Evolutionary conservation across 768 basidiomycete genomes (phyloP), one percentile per base, ranked within the genome.

Genomic region (Mycena crocata): DNA sequence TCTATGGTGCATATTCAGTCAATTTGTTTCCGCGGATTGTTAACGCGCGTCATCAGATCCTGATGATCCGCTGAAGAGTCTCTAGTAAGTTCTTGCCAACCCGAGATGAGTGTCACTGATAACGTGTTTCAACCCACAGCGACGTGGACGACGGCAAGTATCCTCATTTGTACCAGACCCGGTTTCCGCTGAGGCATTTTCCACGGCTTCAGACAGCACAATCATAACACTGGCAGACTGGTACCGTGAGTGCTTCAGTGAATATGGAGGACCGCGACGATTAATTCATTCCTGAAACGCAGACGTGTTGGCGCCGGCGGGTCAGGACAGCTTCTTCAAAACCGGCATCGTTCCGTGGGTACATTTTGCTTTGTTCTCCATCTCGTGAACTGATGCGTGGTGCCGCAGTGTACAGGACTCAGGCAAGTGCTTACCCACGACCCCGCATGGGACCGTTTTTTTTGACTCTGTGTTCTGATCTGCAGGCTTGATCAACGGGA

Each of bases 401-500:
- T n/a, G n/a, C n/a, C n/a, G n/a, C n/a, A n/a, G n/a, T n/a, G n/a
- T n/a, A n/a, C n/a, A n/a, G n/a, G n/a, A n/a, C n/a, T n/a, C n/a
- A n/a, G n/a, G n/a, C n/a, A n/a, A n/a, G n/a, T n/a, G n/a, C n/a
- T n/a, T n/a, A n/a, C n/a, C n/a, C n/a, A n/a, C n/a, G n/a, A n/a
- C n/a, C n/a, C n/a, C n/a, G n/a, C n/a, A n/a, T n/a, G n/a, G n/a
- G n/a, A n/a, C n/a, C n/a, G n/a, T n/a, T n/a, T n/a, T n/a, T n/a
- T n/a, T n/a, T n/a, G n/a, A n/a, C n/a, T n/a, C n/a, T n/a, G n/a
- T n/a, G n/a, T n/a, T n/a, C n/a, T n/a, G n/a, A n/a, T n/a, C n/a
- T n/a, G n/a, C n/a, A n/a, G 82, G 65, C 2, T 69, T 87, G 51
- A 84, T 88, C 52, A 87, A 86, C 52, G 84, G 84, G 0, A 34